Base-by-base conservation (phyloP, 2,329 filamentous ascomycete genomes). In the Acarospora socialis region DNA sequence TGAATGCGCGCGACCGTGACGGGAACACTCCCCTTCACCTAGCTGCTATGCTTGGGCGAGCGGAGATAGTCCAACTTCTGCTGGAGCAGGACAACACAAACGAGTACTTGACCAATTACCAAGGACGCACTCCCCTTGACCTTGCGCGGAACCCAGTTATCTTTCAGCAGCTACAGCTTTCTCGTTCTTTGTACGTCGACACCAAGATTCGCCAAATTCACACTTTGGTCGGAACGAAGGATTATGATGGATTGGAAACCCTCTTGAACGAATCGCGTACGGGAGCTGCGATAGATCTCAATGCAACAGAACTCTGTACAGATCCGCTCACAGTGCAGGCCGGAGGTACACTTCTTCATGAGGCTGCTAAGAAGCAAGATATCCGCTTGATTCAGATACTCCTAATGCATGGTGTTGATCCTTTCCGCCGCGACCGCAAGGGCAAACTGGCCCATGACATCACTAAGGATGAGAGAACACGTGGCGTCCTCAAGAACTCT, bases 401-500 rank as follows among this genome's bases (percentile, higher is more conserved):
- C 8, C 64, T 98, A 21, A 73, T 95, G 32, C 92, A 95, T 49
- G 90, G 90, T 7, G 90, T 87, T 7, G 90, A 98, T 54, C 90
- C 90, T 0, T 98, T 98, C 59, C 77, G 84, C 34, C 75, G 90
- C 38, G 90, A 98, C 56, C 81, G 84, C 46, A 93, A 84, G 59
- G 90, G 90, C 29, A 95, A 92, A 56, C 67, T 98, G 19, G 84
- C 90, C 3, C 90, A 98, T 51, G 87, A 94, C 54, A 78, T 94
- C 27, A 95, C 90, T 32, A 93, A 90, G 50, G 90, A 98, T 52
- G 90, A 98, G 49, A 72, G 73, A 37, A 93, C 83, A 10, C 73
- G 78, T 36, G 74, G 80, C 7, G 87, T 98, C 49, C 61, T 98
- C 28, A 98, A 95, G 60, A 82, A 77, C 47, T 95, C 87, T 0